Conservation (phyloP, 140 eudicot genomes). For the Stevia rebaudiana region DNA sequence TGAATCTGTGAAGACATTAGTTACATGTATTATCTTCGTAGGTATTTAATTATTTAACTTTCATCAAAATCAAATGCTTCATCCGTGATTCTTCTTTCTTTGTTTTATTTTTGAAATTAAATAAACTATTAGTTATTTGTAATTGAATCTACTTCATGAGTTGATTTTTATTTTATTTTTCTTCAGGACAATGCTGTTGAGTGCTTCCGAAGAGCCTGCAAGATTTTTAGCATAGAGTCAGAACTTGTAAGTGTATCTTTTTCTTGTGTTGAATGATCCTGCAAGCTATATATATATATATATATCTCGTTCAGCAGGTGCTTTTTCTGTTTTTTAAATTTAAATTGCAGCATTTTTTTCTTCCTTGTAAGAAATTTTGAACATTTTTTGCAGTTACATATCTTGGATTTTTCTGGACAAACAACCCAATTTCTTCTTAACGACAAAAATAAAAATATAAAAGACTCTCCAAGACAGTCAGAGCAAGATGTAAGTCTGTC, state of each 20-base stretch:
- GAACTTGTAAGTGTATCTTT: slow-evolving; percentile 53
- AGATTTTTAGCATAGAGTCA: slow-evolving; percentile 65
- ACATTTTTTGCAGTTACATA: slow-evolving; percentile 55
- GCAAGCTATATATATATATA: slow-evolving; percentile 1
- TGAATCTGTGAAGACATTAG: not conserved
- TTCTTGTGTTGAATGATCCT: not conserved
- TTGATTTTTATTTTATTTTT: slow-evolving; percentile 8
- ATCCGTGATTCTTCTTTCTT: not conserved
- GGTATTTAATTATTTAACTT: not conserved
- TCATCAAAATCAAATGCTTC: not conserved
- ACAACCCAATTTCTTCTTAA: slow-evolving; percentile 46
- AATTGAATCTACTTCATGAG: not conserved
- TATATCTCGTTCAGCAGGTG: not conserved
- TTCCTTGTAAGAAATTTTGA: slow-evolving; percentile 8
- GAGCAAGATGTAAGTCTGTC: slow-evolving; percentile 82
- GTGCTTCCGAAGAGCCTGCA: slow-evolving; percentile 93
- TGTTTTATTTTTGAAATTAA: not conserved
- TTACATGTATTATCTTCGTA: not conserved
- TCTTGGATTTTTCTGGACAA: slow-evolving; percentile 93
- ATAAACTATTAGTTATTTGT: not conserved
- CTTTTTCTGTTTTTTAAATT: not conserved
- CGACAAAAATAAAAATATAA: slow-evolving; percentile 48
- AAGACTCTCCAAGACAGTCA: slow-evolving; percentile 56
- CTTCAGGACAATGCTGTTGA: slow-evolving; percentile 84
- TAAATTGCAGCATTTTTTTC: slow-evolving; percentile 8